These are phyloP conservation scores for Trametes cinnabarina DNA, from an alignment of 768 basidiomycete species.

Conservation along the genomic window DNA sequence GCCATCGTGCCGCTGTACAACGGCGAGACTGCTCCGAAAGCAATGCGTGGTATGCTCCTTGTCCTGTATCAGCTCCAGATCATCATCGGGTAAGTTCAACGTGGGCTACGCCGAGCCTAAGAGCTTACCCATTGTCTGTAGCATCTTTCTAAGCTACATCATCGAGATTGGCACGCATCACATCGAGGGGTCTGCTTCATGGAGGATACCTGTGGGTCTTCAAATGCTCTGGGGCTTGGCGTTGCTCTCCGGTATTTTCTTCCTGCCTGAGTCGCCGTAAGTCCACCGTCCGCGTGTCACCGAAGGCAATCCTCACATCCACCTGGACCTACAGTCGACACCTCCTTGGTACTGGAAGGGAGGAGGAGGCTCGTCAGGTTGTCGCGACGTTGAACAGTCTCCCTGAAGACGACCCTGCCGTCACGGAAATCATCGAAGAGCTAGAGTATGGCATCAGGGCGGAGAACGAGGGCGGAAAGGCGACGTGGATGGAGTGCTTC, in stretches of 20 bases:
- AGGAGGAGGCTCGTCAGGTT: slow-evolving; percentile 56
- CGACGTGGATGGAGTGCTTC: slow-evolving; percentile 79
- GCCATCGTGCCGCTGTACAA: slow-evolving; percentile 53
- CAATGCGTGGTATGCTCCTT: slow-evolving; percentile 66
- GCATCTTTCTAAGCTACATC: slow-evolving; percentile 72
- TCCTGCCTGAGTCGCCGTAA: slow-evolving; percentile 77
- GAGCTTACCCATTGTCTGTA: slow-evolving; percentile 23
- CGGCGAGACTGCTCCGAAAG: slow-evolving; percentile 76
- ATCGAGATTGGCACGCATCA: slow-evolving; percentile 65
- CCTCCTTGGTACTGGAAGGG: slow-evolving; percentile 55
- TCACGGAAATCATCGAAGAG: slow-evolving; percentile 60
- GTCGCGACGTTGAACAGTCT: slow-evolving; percentile 66
- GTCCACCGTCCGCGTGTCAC: slow-evolving; percentile 24
- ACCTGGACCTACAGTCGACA: slow-evolving; percentile 49
- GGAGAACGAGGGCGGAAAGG: slow-evolving; percentile 80
- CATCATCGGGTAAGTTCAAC: slow-evolving; percentile 53
- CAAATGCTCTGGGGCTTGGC: slow-evolving; percentile 70
- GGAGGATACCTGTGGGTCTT: slow-evolving; percentile 73
- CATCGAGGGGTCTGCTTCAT: slow-evolving; percentile 58
- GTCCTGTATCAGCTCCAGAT: slow-evolving; percentile 80
- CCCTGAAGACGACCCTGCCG: slow-evolving; percentile 54
- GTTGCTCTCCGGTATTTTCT: slow-evolving; percentile 67
- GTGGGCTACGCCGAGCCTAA: background rate
- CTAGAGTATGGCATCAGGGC: slow-evolving; percentile 61
- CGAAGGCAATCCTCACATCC: background rate